Conservation (phyloP, 2,329 filamentous ascomycete species). For the Pseudovirgaria hyperparasitica region DNA sequence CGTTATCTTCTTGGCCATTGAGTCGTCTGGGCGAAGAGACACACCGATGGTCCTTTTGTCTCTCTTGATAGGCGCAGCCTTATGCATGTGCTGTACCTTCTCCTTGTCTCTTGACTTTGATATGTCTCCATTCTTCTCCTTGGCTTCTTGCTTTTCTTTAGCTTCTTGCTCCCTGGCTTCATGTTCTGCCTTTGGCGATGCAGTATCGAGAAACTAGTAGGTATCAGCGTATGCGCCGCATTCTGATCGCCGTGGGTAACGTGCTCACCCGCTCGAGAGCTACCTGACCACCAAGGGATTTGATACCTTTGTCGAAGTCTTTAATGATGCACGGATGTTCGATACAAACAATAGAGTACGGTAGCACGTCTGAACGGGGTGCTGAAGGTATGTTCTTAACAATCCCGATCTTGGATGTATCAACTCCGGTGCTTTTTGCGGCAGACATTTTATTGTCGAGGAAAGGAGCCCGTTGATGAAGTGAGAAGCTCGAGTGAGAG, state of each 20-base stretch:
- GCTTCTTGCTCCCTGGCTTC: constrained; percentile 14
- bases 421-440: no score
- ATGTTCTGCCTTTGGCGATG: constrained; percentile 4
- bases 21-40: constrained; percentile 70
- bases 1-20: constrained; percentile 62
- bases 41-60: constrained; percentile 45
- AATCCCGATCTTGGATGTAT: no score
- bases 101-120: not conserved
- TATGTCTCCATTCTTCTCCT: constrained; percentile 11
- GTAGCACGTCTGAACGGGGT: constrained; percentile 39
- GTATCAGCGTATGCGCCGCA: no score
- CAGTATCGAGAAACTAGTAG: not conserved
- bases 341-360: constrained; percentile 43
- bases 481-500: no score
- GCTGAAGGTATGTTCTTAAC: constrained; percentile 8
- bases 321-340: constrained; percentile 56
- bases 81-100: constrained; percentile 2
- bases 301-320: constrained; percentile 50
- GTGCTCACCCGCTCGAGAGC: constrained; percentile 39
- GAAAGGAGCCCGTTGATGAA: no score
- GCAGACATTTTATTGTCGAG: no score
- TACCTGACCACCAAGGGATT: constrained; percentile 45
- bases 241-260: constrained; percentile 1
- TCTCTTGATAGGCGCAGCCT: no score
- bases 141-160: constrained; percentile 12